Evolutionary conservation across 1,284 basidiomycete genomes (phyloP).

Genomic region (Cryptococcus depauperatus): DNA sequence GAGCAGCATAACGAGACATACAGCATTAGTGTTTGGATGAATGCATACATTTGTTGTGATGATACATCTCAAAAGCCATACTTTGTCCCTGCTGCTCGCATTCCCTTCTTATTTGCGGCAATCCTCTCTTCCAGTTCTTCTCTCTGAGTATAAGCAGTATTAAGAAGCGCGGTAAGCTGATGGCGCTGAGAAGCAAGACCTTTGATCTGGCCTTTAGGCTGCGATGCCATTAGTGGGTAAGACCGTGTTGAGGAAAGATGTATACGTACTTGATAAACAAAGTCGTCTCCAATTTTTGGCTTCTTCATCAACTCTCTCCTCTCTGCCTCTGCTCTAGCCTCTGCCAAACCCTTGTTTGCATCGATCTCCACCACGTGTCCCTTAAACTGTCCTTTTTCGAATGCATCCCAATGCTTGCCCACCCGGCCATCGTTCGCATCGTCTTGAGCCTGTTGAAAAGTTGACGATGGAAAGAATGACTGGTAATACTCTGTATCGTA

Average conservation of each 20-base stretch:
- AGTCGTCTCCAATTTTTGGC: conserved; percentile 29
- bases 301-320: conserved; percentile 22
- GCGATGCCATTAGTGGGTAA: background rate
- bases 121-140: conserved; percentile 41
- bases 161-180: conserved; percentile 41
- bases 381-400: conserved; percentile 21
- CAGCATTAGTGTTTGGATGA: conserved; percentile 4
- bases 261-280: conserved; percentile 35
- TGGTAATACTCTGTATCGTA: conserved; percentile 70
- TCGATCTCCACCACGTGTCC: conserved; percentile 32
- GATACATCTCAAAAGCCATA: conserved; percentile 25
- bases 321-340: conserved; percentile 26
- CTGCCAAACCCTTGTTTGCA: conserved; percentile 26
- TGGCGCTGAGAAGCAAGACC: conserved; percentile 42
- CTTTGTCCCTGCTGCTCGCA: conserved; percentile 35
- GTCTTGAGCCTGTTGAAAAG: background rate
- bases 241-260: background rate
- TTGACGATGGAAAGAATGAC: conserved; percentile 48
- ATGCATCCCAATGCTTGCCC: conserved; percentile 39
- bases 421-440: conserved; percentile 26
- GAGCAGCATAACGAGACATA: conserved; percentile 7
- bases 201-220: conserved; percentile 40
- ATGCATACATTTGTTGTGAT: background rate
- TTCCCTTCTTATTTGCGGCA: conserved; percentile 41
- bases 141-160: conserved; percentile 32